These are phyloP conservation scores for Candida sanyaensis DNA, from an alignment of 1,139 yeast species.

Conservation along the genomic window DNA sequence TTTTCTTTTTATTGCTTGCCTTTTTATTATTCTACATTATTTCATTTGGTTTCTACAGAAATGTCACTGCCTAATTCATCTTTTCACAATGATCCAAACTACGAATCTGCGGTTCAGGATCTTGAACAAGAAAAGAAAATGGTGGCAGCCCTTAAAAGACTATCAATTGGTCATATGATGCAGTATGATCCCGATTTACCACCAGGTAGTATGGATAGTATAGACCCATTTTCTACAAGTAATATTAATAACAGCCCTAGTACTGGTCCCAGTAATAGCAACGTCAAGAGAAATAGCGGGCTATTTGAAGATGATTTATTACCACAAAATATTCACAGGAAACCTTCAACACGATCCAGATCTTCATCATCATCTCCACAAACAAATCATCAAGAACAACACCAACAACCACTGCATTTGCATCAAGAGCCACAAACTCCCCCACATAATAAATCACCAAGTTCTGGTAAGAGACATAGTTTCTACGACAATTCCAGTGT, in stretches of 20 bases:
- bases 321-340: conserved; percentile 7
- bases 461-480: conserved; percentile 8
- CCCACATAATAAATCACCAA: conserved; percentile 8
- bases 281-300: not conserved
- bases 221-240: conserved; percentile 19
- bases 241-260: not conserved
- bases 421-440: conserved; percentile 8
- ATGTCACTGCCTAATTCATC: conserved; percentile 14
- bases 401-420: conserved; percentile 1
- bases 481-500: conserved; percentile 11
- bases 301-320: conserved; percentile 12
- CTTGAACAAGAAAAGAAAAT: conserved; percentile 58
- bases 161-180: conserved; percentile 52
- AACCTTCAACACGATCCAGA: conserved; percentile 3
- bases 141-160: conserved; percentile 58
- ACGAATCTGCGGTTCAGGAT: conserved; percentile 48
- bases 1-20: no score
- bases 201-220: conserved; percentile 30
- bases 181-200: conserved; percentile 61
- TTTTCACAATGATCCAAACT: conserved; percentile 15
- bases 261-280: not conserved
- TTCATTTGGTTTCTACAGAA: not conserved
- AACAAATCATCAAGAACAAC: conserved; percentile 1
- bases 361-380: conserved; percentile 8
- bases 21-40: no score